Conservation (phyloP, 305 asterid genomes). For the Striga hermonthica region DNA sequence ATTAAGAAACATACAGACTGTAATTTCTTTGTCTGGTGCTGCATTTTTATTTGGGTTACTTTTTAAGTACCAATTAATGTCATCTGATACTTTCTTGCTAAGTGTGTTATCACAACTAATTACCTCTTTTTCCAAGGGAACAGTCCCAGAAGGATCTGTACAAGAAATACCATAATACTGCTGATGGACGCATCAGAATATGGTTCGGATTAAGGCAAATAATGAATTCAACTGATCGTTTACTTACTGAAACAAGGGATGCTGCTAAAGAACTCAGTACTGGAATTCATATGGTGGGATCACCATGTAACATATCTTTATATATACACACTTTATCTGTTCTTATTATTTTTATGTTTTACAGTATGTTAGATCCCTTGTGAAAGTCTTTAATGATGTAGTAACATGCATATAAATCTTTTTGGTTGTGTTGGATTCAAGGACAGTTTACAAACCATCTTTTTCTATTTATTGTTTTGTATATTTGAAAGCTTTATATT, state of each 20-base stretch:
- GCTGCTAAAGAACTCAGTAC: slow-evolving; percentile 62
- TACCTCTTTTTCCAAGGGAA: slow-evolving; percentile 32
- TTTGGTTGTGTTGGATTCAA: no score
- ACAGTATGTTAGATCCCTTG: neutral
- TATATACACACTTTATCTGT: no score
- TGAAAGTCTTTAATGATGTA: no score
- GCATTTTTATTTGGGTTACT: neutral
- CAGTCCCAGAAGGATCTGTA: slow-evolving; percentile 66
- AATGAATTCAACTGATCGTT: slow-evolving; percentile 65
- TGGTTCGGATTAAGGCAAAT: slow-evolving; percentile 83
- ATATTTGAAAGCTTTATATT: neutral
- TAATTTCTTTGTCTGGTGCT: neutral
- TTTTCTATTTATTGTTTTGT: no score
- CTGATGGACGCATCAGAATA: slow-evolving; percentile 69
- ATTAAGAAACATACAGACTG: neutral
- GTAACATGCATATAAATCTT: no score
- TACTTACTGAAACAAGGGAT: slow-evolving; percentile 62
- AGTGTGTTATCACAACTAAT: slow-evolving; percentile 16
- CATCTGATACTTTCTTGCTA: neutral
- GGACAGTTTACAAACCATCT: no score
- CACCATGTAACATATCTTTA: neutral
- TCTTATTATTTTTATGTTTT: neutral
- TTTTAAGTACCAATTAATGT: neutral
- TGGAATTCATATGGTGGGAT: slow-evolving; percentile 74
- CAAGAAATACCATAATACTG: slow-evolving; percentile 59